phyloP scores from a whole-genome alignment of 805 yeast genomes.

The Myxozyma udenii region DNA sequence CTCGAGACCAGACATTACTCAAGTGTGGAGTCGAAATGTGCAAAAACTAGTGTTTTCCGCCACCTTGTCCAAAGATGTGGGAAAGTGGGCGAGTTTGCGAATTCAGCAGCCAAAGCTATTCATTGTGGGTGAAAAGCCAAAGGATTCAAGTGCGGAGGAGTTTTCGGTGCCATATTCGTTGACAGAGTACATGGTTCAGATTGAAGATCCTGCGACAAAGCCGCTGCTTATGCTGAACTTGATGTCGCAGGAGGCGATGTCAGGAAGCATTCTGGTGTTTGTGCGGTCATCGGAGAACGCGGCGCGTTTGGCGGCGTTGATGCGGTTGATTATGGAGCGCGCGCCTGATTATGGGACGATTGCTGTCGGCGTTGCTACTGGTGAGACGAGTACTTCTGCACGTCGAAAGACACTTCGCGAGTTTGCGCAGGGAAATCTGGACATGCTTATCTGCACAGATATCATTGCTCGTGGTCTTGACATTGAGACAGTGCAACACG shows the following conservation, averaged over 20 bases:
- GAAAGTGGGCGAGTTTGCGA: conserved; percentile 69
- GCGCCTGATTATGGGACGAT: conserved; percentile 11
- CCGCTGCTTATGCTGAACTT: conserved; percentile 70
- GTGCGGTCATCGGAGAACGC: conserved; percentile 82
- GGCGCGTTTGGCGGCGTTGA: conserved; percentile 66
- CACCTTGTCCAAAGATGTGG: conserved; percentile 89
- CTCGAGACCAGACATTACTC: conserved; percentile 10
- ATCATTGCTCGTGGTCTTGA: conserved; percentile 95
- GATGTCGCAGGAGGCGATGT: conserved; percentile 40
- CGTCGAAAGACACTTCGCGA: conserved; percentile 57
- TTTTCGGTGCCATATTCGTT: conserved; percentile 42
- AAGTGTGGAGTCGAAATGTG: conserved; percentile 28
- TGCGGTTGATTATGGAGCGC: conserved; percentile 42
- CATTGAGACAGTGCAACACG: conserved; percentile 63
- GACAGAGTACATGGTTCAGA: conserved; percentile 38
- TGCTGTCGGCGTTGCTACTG: conserved; percentile 38
- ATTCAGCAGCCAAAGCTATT: conserved; percentile 69
- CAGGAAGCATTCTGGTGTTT: conserved; percentile 53
- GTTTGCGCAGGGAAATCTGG: conserved; percentile 49
- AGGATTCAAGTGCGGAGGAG: conserved; percentile 30
- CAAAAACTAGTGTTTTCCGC: conserved; percentile 84
- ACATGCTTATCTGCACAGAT: conserved; percentile 65
- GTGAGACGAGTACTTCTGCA: conserved; percentile 42
- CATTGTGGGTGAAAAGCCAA: conserved; percentile 56
- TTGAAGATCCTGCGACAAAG: conserved; percentile 46